phyloP scores from a whole-genome alignment of 2,329 filamentous ascomycete genomes.

The Biscogniauxia sp. region DNA sequence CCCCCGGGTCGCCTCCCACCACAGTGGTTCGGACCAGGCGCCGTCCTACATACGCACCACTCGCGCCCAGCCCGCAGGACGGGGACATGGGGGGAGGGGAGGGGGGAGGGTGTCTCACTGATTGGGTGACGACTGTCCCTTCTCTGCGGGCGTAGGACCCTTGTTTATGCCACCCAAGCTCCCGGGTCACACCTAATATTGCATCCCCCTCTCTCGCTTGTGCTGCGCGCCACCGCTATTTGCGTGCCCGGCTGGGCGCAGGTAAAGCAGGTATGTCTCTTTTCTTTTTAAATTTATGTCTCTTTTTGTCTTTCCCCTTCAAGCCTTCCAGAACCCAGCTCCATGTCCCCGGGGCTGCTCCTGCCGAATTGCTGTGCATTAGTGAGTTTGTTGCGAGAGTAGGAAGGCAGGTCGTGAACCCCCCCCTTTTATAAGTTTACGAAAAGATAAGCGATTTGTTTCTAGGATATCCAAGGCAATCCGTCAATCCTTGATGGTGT shows the following conservation, averaged over 20 bases:
- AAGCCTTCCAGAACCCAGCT: neutral
- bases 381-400: no score
- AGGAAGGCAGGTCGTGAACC: no score
- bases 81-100: neutral
- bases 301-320: neutral
- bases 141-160: neutral
- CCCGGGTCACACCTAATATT: neutral
- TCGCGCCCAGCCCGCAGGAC: neutral
- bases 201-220: neutral
- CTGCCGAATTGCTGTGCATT: neutral
- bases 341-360: no score
- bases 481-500: no score
- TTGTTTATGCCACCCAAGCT: neutral
- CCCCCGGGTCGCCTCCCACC: neutral
- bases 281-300: neutral
- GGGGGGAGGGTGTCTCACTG: neutral
- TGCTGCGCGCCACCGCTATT: neutral
- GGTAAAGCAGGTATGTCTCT: neutral
- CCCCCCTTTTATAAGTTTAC: no score
- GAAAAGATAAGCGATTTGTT: no score
- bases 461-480: no score
- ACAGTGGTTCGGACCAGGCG: neutral
- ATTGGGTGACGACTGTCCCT: neutral
- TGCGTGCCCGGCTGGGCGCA: neutral
- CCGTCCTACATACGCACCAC: neutral